Conservation (phyloP, 176 grass and related monocot genomes). For the Saccharum spontaneum region DNA sequence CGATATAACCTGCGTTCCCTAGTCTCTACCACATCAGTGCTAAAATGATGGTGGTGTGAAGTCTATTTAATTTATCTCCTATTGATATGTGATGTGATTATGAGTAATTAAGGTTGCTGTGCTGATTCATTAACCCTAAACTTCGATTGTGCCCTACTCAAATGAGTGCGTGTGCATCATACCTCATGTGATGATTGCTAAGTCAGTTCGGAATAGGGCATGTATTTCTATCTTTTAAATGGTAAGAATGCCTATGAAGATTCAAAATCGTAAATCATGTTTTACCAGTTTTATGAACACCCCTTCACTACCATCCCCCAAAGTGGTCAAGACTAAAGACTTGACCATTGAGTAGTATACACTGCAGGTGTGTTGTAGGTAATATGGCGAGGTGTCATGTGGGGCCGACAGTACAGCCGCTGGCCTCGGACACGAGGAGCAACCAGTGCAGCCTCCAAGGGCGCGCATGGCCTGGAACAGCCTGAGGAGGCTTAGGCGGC, state of each 20-base stretch:
- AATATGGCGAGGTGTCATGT: neutral
- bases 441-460: too few species aligned
- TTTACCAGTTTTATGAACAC: neutral
- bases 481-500: too few species aligned
- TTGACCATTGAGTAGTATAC: neutral
- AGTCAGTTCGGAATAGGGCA: neutral
- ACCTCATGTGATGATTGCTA: neutral
- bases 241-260: neutral
- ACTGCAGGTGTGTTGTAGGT: neutral
- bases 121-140: constrained; percentile 12
- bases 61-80: constrained; percentile 22
- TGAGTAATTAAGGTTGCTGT: neutral
- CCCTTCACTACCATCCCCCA: neutral
- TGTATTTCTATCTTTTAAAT: constrained; percentile 21
- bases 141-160: neutral
- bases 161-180: constrained; percentile 6
- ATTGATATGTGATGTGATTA: neutral
- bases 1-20: too few species aligned
- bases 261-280: neutral
- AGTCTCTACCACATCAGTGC: too few species aligned
- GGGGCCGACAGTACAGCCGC: too few species aligned
- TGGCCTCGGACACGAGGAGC: too few species aligned
- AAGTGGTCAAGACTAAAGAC: neutral
- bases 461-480: too few species aligned
- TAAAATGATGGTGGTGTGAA: neutral